Base-by-base conservation (phyloP, 2,329 filamentous ascomycete genomes). In the Claviceps quebecensis region DNA sequence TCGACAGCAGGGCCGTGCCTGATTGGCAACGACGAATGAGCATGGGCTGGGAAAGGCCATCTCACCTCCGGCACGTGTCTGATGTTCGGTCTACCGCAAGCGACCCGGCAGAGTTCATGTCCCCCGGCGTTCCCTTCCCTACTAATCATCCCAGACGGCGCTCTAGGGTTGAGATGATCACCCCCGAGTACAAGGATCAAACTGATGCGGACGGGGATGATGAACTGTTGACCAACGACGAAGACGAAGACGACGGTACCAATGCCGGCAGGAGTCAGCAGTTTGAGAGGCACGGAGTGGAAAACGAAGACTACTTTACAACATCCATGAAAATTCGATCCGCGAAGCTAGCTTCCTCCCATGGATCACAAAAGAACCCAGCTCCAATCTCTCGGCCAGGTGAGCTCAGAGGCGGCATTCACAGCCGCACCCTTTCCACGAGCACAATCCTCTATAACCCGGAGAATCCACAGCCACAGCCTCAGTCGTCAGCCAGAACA, bases 191-290 rank as follows among this genome's bases (percentile, higher is more conserved):
- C 48, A 76, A 75, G 56, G 75, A 78, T 45, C 81, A 89, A 53
- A 89, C 86, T 0, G 87, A 93, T 60, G 87, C 83, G 6, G 88
- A 95, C 62, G 87, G 88, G 0, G 90, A 96, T 60, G 90, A 95
- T 59, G 90, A 96, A 65, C 72, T 90, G n/a, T 77, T 86, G 13
- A 90, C 86, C 3, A 86, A 89, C 52, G 86, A 88, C 52, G 85
- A 90, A 52, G 80, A 82, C 36, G 77, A 83, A 43, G 74, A 80
- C 48, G 71, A 74, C 16, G 67, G 62, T 14, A 70, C 70, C 57
- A 69, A 75, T 57, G 63, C 61, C n/a, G 63, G 60, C 17, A 62
- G 68, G 52, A 64, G 63, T 49, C 57, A 58, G 41, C 57, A 57
- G 51, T 61, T 57, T n/a, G 57, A 58, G 16, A 59, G 57, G 26